A percentile compares a stretch with the other conserved stretches of the same genome.
Evolutionary conservation across 805 yeast genomes (phyloP).

Genomic region (Candida chauliodis): DNA sequence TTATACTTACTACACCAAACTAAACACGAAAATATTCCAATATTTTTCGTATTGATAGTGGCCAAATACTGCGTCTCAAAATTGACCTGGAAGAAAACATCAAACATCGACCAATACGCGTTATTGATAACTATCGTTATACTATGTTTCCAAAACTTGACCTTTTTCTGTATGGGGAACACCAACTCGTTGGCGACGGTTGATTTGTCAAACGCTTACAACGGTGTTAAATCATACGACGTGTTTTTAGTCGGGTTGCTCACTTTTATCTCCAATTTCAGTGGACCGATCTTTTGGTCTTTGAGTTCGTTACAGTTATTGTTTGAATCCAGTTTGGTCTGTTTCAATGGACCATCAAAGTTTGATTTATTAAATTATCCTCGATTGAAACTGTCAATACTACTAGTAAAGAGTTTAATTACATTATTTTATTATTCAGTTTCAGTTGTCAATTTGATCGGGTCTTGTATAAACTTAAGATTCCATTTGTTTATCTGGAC

Average conservation of each 20-base stretch:
- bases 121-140: conserved; percentile 30
- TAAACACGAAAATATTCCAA: conserved; percentile 51
- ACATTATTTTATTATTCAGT: conserved; percentile 55
- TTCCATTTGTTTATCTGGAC: conserved; percentile 96
- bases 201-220: conserved; percentile 87
- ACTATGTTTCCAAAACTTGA: conserved; percentile 63
- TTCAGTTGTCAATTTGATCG: conserved; percentile 54
- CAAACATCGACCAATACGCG: conserved; percentile 17
- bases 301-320: conserved; percentile 41
- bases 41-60: conserved; percentile 39
- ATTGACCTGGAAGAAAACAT: conserved; percentile 9
- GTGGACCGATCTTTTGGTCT: conserved; percentile 82
- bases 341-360: conserved; percentile 11
- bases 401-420: conserved; percentile 34
- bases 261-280: conserved; percentile 81
- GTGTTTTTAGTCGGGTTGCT: conserved; percentile 69
- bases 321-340: conserved; percentile 27
- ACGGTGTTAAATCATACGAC: conserved; percentile 74
- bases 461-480: conserved; percentile 70
- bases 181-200: conserved; percentile 91
- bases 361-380: conserved; percentile 15
- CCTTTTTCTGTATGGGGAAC: conserved; percentile 85
- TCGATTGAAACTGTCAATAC: conserved; percentile 27
- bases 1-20: conserved; percentile 54
- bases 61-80: conserved; percentile 20